Evolutionary conservation across 1,284 basidiomycete genomes (phyloP), one percentile per base, ranked within the genome.

Genomic region (Golubevia sp.): DNA sequence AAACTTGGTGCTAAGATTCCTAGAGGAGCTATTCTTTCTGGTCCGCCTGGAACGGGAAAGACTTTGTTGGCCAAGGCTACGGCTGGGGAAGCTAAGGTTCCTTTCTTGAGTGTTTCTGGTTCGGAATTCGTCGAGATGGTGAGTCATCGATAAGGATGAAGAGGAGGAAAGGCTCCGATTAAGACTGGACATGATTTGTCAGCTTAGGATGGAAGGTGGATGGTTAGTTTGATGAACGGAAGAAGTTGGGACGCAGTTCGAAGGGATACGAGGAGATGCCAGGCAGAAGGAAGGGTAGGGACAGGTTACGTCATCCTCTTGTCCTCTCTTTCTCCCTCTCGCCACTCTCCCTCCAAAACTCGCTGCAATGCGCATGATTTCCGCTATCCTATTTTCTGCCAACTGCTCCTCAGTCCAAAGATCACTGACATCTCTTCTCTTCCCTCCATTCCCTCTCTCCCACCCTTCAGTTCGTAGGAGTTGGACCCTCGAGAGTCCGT

Each of bases 1-100:
- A 74, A 75, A 64, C 70, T 83, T 13, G 81, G 81, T 27, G 81
- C 81, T 59, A 83, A 83, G 74, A 83, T 83, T 49, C 81, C 81
- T 3, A 71, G 81, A 25, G 81, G 81, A 48, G 81, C 81, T 59
- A 83, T 83, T 55, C 71, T 83, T 38, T 75, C 71, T 44, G 81
- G 81, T 24, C 81, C 81, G 4, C 81, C 81, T n/a, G 81, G 81
- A 64, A 83, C 81, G 20, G 81, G 81, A 70, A 83, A 83, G 71
- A 83, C 81, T 24, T 66, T 83, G n/a, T 70, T 83, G 18, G 81
- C 81, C 60, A 83, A 83, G 67, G 81, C 81, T 1, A 83, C 81
- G 2, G 81, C 81, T 0, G 81, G 81, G 50, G 81, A 83, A 65
- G 81, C 81, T 13, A 70, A 62, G 15, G 81, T 83, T 3, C 81